phyloP scores from a whole-genome alignment of 164 flowering plant genomes.

The Macadamia tetraphylla region DNA sequence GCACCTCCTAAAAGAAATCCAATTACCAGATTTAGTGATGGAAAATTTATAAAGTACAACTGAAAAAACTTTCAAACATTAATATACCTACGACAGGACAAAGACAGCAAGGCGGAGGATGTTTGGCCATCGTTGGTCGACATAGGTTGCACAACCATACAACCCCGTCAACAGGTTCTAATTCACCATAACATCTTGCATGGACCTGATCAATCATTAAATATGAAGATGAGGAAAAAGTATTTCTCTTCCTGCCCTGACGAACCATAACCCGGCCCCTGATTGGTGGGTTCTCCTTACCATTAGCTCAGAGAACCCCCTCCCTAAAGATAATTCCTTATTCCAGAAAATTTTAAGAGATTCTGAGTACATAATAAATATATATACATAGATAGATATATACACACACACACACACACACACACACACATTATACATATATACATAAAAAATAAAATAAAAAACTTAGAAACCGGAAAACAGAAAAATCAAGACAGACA shows the following conservation, averaged over 20 bases:
- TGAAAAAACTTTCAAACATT: neutral
- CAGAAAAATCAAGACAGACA: neutral
- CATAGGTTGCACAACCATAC: constrained; percentile 95
- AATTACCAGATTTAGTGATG: constrained; percentile 7
- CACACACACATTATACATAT: too few species aligned
- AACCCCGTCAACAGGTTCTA: constrained; percentile 71
- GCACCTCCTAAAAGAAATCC: constrained; percentile 71
- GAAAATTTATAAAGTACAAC: constrained; percentile 3
- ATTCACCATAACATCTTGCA: constrained; percentile 95
- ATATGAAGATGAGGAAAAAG: neutral
- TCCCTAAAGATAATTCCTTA: neutral
- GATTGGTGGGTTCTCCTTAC: too few species aligned
- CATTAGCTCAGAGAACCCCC: too few species aligned
- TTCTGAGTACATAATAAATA: too few species aligned
- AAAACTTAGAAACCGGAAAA: neutral
- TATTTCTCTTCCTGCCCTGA: too few species aligned
- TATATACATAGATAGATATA: too few species aligned
- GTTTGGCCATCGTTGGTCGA: constrained; percentile 67
- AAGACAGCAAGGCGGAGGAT: constrained; percentile 82
- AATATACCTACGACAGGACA: constrained; percentile 82
- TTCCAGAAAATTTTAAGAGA: neutral
- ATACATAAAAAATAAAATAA: neutral
- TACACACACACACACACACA: too few species aligned
- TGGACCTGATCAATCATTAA: constrained; percentile 60
- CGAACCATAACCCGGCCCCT: too few species aligned